A percentile compares a stretch with the other conserved stretches of the same genome.
phyloP scores from a whole-genome alignment of 805 yeast genomes.

The Torulaspora delbrueckii region DNA sequence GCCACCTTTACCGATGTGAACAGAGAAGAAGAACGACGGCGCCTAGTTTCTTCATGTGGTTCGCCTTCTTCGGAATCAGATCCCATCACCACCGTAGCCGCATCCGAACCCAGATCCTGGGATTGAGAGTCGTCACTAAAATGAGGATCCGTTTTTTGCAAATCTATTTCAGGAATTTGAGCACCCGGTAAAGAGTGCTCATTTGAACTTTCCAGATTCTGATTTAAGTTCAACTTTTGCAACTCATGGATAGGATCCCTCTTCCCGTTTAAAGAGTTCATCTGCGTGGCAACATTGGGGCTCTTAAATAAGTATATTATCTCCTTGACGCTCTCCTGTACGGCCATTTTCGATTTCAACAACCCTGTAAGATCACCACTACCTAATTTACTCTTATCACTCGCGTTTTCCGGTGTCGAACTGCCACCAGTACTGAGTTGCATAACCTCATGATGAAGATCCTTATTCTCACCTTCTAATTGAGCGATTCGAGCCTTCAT shows the following conservation, averaged over 20 bases:
- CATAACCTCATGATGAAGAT: constrained; percentile 26
- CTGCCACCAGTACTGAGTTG: constrained; percentile 1
- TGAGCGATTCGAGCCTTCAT: constrained; percentile 49
- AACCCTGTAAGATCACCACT: constrained; percentile 12
- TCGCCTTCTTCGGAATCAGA: constrained; percentile 3
- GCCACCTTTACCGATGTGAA: constrained; percentile 9
- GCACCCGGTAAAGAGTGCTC: background rate
- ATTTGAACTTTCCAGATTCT: background rate
- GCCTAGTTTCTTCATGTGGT: constrained; percentile 6
- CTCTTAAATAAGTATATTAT: constrained; percentile 33
- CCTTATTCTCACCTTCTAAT: constrained; percentile 50
- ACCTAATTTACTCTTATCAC: background rate
- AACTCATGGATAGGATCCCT: constrained; percentile 24
- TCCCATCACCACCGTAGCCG: constrained; percentile 11
- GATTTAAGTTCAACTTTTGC: constrained; percentile 24
- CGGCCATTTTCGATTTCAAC: constrained; percentile 25
- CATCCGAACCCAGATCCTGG: constrained; percentile 10
- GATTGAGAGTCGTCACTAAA: constrained; percentile 1
- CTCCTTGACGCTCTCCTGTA: constrained; percentile 35
- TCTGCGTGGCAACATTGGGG: constrained; percentile 26
- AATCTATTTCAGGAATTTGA: background rate
- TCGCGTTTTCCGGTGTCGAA: background rate
- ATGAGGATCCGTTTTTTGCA: constrained; percentile 5
- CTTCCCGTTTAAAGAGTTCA: constrained; percentile 23
- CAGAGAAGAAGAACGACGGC: constrained; percentile 15